phyloP scores from a whole-genome alignment of 345 rosid species.

The Eucalyptus microcorys region DNA sequence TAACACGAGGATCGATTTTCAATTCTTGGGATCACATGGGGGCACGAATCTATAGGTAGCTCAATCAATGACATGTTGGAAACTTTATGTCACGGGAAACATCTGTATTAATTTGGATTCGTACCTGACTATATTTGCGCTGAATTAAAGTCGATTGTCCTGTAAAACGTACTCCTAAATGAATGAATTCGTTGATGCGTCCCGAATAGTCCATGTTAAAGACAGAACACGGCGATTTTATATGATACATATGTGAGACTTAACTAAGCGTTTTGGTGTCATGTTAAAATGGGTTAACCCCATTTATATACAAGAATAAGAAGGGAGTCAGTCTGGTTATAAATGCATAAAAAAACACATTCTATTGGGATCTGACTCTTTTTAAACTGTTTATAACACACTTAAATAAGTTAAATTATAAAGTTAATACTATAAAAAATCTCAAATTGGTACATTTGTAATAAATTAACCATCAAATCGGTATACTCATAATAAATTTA shows the following conservation, averaged over 20 bases:
- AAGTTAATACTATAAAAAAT: too few relatives aligned
- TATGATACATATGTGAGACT: background rate
- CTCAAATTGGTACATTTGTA: background rate
- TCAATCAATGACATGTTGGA: background rate
- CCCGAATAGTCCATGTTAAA: background rate
- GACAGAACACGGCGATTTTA: background rate
- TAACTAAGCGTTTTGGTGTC: too few relatives aligned
- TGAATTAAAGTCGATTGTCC: background rate
- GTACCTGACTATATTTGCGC: background rate
- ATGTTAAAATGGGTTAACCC: too few relatives aligned
- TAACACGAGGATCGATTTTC: background rate
- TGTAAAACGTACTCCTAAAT: background rate
- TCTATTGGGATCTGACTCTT: background rate
- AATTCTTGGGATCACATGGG: background rate
- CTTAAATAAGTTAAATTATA: background rate
- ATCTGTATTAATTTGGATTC: background rate
- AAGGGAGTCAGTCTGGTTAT: too few relatives aligned
- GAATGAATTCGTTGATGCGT: background rate
- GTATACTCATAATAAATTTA: rapidly evolving
- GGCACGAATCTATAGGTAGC: background rate
- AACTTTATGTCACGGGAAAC: background rate
- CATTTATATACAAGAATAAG: too few relatives aligned
- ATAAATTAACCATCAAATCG: too few relatives aligned
- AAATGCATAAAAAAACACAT: background rate
- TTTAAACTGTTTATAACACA: background rate